Base-by-base conservation (phyloP, 192 early-diverging fungal species). In the Funneliformis mosseae region DNA sequence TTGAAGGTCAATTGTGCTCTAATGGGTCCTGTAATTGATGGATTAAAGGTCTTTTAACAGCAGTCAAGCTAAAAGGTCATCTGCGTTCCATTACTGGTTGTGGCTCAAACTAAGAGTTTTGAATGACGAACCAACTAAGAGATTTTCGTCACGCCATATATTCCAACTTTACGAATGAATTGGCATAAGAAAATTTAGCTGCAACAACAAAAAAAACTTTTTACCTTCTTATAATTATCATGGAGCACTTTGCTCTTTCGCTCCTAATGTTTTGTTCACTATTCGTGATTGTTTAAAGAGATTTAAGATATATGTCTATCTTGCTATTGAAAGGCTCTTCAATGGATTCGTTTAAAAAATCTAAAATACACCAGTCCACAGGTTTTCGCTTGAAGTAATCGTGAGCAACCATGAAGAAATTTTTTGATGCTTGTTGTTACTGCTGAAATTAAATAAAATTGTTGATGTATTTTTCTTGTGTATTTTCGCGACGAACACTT, bases 61-160 rank as follows among this genome's bases (percentile, higher is more conserved):
- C 64, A 69, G 23, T 39, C 66, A 79, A 79, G 9, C 78, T 23
- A 79, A 45, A 9, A 79, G 69, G 78, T 79, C 68, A 79, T 71
- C 45, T 79, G 78, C 72, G 68, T 23, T 1, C 78, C 46, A 71
- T 55, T 59, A 79, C 78, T 74, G 23, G 68, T 33, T 23, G 39
- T 79, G 63, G 33, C 77, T 78, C 78, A n/a, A 67, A 73, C 78
- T 0, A 79, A 67, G 8, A 79, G 68, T 79, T 71, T 79, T 79
- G 68, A 79, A 79, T 79, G 78, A 71, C n/a, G 5, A 74, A 39
- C 67, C n/a, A 79, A 21, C 68, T 76, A 79, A 72, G 8, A 79
- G 69, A 39, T 80, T 60, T 71, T 38, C 16, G 27, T 28, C 80
- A 81, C 74, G 48, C 10, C 59, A 80, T 33, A 42, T 66, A 50